Evolutionary conservation across 2,329 filamentous ascomycete genomes (phyloP), one percentile per base, ranked within the genome.

Genomic region (Cladosporium austrohemisphaericum): DNA sequence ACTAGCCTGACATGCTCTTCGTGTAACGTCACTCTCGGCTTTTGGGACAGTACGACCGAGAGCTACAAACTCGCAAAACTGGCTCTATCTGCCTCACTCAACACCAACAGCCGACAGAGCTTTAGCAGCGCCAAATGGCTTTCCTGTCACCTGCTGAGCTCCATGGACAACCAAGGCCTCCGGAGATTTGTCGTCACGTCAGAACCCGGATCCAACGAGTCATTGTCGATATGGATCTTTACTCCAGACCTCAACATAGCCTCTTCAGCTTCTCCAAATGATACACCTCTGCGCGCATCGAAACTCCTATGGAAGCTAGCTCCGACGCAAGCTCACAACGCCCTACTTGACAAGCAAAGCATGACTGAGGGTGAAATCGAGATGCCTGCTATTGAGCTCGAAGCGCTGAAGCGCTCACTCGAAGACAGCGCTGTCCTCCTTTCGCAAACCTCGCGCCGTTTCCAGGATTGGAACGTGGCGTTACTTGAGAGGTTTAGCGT

Each of bases 381-480:
- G 31, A 31, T 65, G 11, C 51, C 52, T n/a, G 20, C 35, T 1
- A 45, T 47, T 3, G 60, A 63, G 31, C 49, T 57, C 41, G 22
- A 50, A 62, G 67, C 64, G 8, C 66, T 89, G 20, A 61, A 69
- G 9, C 60, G 60, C 6, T 82, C 77, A 55, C 78, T 74, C 28
- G 33, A 53, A 3, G 14, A 32, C 3, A 55, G 52, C 44, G 35
- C 29, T 13, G 16, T 5, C 9, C 60, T 81, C 13, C 62, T 88
- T 7, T 84, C 85, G 1, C 61, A 56, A 0, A 69, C 69, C 7
- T 79, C 84, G 52, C 73, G 80, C 49, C 68, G 58, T 22, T 85
- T 86, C 56, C 74, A 79, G 60, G 78, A 76, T n/a, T 89, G 84
- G 84, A 75, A 76, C 20, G 81, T 88, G 4, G 83, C 82, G 2